Percentiles rank a stretch among this genome's conserved stretches.
These are phyloP conservation scores for Knoxia roxburghii DNA, from an alignment of 257 asterid species.

Conservation along the genomic window DNA sequence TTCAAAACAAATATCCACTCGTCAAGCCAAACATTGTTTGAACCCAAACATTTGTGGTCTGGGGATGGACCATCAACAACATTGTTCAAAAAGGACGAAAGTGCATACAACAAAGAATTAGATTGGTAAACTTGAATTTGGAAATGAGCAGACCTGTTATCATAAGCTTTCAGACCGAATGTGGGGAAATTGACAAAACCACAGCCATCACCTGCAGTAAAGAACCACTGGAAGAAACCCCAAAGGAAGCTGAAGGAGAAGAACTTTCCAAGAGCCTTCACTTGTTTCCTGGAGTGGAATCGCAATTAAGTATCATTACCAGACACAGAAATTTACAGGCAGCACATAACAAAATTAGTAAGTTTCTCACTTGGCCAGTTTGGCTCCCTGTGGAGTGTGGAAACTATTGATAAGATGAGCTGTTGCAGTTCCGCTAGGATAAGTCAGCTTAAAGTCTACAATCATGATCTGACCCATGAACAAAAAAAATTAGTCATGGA, in stretches of 20 bases:
- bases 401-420: slow-evolving; percentile 94
- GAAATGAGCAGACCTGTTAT: slow-evolving; percentile 40
- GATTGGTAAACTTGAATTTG: background rate
- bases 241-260: slow-evolving; percentile 88
- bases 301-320: slow-evolving; percentile 8
- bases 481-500: background rate
- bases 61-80: background rate
- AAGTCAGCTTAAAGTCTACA: slow-evolving; percentile 75
- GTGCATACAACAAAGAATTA: background rate
- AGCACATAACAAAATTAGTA: background rate
- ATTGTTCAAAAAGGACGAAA: background rate
- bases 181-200: slow-evolving; percentile 79
- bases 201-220: slow-evolving; percentile 77
- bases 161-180: slow-evolving; percentile 80
- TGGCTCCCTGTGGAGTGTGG: slow-evolving; percentile 93
- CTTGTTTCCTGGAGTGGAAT: slow-evolving; percentile 66
- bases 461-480: slow-evolving; percentile 63
- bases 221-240: slow-evolving; percentile 99
- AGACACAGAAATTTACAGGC: background rate
- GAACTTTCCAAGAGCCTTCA: slow-evolving; percentile 73
- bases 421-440: slow-evolving; percentile 99
- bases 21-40: background rate
- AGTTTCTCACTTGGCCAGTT: slow-evolving; percentile 75
- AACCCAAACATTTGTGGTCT: background rate
- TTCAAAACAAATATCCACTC: background rate